Percentiles rank a stretch among this genome's conserved stretches.
These are phyloP conservation scores for Microthlaspi erraticum DNA, from an alignment of 345 rosid genomes.

Conservation along the genomic window DNA sequence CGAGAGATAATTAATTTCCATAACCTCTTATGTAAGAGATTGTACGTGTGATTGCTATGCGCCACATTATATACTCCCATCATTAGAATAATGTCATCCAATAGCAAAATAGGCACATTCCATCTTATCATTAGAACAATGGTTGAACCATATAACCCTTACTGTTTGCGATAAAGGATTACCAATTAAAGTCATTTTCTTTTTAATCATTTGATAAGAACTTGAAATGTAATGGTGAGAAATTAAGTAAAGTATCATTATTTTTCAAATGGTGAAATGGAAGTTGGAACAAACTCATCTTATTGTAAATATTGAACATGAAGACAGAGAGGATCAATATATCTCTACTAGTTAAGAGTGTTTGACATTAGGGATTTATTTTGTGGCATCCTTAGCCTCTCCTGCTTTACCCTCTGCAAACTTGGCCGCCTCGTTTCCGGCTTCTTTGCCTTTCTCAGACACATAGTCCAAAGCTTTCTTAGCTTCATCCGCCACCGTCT, in stretches of 20 bases:
- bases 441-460: slow-evolving; percentile 45
- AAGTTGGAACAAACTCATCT: slow-evolving; percentile 18
- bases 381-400: slow-evolving; percentile 28
- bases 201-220: background rate
- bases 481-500: slow-evolving; percentile 14
- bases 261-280: background rate
- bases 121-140: no score
- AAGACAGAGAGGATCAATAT: background rate
- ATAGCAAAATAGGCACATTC: no score
- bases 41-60: no score
- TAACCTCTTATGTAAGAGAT: no score
- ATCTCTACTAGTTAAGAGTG: slow-evolving; percentile 26
- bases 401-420: slow-evolving; percentile 27
- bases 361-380: background rate
- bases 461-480: slow-evolving; percentile 35
- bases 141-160: background rate
- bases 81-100: no score
- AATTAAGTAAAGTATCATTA: slow-evolving; percentile 13
- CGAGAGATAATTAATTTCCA: no score
- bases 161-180: background rate
- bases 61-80: no score
- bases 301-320: slow-evolving; percentile 17
- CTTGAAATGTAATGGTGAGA: background rate
- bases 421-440: slow-evolving; percentile 26
- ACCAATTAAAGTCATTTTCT: background rate